Evolutionary conservation across 2,329 filamentous ascomycete genomes (phyloP).

Genomic region (Chaetomiaceae sp.): DNA sequence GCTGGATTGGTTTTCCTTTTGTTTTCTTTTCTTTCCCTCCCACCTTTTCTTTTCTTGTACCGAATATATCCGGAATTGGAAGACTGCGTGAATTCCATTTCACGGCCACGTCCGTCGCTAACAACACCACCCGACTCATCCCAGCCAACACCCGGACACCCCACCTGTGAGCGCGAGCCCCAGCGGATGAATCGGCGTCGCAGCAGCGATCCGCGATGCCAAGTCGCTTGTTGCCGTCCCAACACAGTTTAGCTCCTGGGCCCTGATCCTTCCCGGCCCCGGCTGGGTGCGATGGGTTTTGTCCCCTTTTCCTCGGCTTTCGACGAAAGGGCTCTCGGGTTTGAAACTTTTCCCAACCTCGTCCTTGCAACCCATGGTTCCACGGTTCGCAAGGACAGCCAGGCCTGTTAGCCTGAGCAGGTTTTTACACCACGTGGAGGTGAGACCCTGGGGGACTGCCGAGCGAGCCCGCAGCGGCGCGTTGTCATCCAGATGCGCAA

Average conservation of each 20-base stretch:
- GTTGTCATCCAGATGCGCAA: no score
- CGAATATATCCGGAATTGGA: no score
- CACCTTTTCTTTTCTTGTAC: no score
- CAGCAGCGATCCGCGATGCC: constrained; percentile 4
- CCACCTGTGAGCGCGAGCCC: no score
- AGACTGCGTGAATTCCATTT: no score
- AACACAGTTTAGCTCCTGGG: no score
- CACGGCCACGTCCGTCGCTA: no score
- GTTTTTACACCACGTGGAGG: neutral
- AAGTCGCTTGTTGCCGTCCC: constrained; percentile 1
- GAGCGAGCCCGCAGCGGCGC: neutral
- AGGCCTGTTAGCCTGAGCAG: neutral
- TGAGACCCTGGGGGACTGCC: neutral
- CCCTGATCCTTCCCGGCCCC: no score
- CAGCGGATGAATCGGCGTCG: neutral
- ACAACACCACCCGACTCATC: no score
- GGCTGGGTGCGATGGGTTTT: neutral
- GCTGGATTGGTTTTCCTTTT: no score
- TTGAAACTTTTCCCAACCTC: neutral
- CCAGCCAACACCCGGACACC: no score
- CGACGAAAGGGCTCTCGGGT: neutral
- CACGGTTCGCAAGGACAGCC: neutral
- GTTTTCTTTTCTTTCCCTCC: no score
- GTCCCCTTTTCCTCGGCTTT: neutral
- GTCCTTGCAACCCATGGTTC: neutral